Percentiles rank a stretch among this genome's conserved stretches.
Evolutionary conservation across 2,329 filamentous ascomycete genomes (phyloP).

Genomic region (Massarina eburnea): DNA sequence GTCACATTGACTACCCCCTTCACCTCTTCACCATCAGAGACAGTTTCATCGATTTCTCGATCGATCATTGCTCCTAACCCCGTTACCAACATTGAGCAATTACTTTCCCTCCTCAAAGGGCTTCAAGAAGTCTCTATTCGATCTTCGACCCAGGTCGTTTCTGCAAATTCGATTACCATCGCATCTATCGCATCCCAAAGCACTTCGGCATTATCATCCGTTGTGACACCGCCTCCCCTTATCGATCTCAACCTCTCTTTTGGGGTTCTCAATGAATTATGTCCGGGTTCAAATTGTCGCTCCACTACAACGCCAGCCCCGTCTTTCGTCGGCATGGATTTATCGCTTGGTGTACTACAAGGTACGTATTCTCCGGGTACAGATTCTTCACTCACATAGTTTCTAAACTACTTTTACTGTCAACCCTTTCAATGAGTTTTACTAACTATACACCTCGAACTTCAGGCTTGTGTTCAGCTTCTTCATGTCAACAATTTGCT

Average conservation of each 20-base stretch:
- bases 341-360: neutral
- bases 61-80: neutral
- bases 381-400: no score
- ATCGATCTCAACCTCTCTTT: neutral
- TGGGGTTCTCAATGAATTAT: neutral
- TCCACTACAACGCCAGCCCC: neutral
- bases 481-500: no score
- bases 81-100: neutral
- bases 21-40: neutral
- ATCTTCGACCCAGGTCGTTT: neutral
- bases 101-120: neutral
- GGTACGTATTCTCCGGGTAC: no score
- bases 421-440: no score
- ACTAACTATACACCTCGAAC: no score
- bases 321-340: neutral
- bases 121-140: neutral
- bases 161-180: neutral
- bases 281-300: conserved; percentile 1
- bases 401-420: no score
- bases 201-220: neutral
- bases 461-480: no score
- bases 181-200: neutral
- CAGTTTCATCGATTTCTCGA: neutral
- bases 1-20: no score
- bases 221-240: neutral